Base-by-base conservation (phyloP, 2,329 filamentous ascomycete species). In the Clarireedia hainanense region DNA sequence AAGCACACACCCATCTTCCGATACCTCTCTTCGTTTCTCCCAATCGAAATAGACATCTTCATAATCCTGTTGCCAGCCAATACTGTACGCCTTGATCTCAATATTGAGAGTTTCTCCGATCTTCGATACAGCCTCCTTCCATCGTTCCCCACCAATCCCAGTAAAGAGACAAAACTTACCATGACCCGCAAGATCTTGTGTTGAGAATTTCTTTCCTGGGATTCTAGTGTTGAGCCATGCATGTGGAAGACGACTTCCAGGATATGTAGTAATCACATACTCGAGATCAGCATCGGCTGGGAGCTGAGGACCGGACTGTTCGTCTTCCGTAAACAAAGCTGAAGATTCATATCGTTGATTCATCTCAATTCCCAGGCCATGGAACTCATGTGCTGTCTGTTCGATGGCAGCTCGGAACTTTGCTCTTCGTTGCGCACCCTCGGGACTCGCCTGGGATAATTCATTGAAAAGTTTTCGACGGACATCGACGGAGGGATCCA, bases 171-270 rank as follows among this genome's bases (percentile, higher is more conserved):
- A 39, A 20, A 63, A 63, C 1, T 40, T 45, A 20, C 42, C 30
- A 3, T 48, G 27, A 2, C 47, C 47, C 23, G 57, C 52, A 12
- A 66, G 47, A 52, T 67, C 65, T 40, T 63, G 63, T 7, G 64
- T 65, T 4, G 63, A 65, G 12, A 65, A 40, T 9, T 57, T 27
- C n/a, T 30, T 56, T 5, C 53, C 49, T 40, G 52, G 52, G 9
- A 50, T 5, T 3, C 54, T 57, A 6, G 46, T 39, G 17, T 63
- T 50, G 1, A 67, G 10, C 65, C 65, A 67, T 1, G 58, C 61
- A 58, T 67, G 65, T 7, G 65, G 65, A 2, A 65, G 52, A 17
- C 65, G 60, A 46, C 62, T 61, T 2, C 65, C 65, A n/a, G 65
- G 65, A 20, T 59, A 54, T 6, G 65, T 65, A 1, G 61, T 66